Evolutionary conservation across 192 early-diverging fungal genomes (phyloP).

Genomic region (Linnemannia zychae): DNA sequence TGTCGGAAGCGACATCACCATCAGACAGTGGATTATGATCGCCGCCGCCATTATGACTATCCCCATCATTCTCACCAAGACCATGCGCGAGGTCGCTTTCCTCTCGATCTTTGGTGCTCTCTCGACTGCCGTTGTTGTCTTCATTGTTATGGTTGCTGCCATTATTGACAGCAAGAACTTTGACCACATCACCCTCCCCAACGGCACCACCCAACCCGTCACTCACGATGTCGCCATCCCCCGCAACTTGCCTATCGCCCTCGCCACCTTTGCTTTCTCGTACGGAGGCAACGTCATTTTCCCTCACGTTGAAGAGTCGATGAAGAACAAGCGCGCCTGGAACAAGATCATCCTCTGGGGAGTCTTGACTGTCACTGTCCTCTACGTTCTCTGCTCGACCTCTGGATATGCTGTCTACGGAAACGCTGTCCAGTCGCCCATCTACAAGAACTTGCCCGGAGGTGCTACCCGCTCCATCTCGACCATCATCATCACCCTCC

Average conservation of each 20-base stretch:
- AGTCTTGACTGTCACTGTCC: constrained; percentile 65
- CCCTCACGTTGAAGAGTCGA: constrained; percentile 78
- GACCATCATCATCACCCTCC: constrained; percentile 75
- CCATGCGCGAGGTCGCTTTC: constrained; percentile 78
- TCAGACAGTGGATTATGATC: constrained; percentile 71
- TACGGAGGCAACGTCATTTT: constrained; percentile 82
- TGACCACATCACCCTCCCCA: constrained; percentile 16
- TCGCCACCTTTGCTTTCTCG: constrained; percentile 77
- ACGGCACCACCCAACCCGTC: constrained; percentile 14
- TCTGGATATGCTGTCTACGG: constrained; percentile 78
- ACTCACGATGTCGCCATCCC: constrained; percentile 60
- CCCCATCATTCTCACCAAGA: constrained; percentile 75
- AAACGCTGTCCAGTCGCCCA: constrained; percentile 65
- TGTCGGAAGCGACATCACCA: constrained; percentile 55
- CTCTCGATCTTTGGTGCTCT: constrained; percentile 72
- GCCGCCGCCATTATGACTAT: constrained; percentile 67
- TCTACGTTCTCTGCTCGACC: constrained; percentile 74
- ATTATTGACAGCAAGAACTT: constrained; percentile 64
- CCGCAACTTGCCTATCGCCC: constrained; percentile 70
- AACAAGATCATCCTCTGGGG: constrained; percentile 66
- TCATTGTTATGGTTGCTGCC: constrained; percentile 67
- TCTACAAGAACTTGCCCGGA: constrained; percentile 72
- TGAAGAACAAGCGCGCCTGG: constrained; percentile 73
- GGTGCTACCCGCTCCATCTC: constrained; percentile 65
- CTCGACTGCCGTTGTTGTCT: constrained; percentile 72